phyloP scores from a whole-genome alignment of 1,284 basidiomycete species.

The Pseudozyma sp. region DNA sequence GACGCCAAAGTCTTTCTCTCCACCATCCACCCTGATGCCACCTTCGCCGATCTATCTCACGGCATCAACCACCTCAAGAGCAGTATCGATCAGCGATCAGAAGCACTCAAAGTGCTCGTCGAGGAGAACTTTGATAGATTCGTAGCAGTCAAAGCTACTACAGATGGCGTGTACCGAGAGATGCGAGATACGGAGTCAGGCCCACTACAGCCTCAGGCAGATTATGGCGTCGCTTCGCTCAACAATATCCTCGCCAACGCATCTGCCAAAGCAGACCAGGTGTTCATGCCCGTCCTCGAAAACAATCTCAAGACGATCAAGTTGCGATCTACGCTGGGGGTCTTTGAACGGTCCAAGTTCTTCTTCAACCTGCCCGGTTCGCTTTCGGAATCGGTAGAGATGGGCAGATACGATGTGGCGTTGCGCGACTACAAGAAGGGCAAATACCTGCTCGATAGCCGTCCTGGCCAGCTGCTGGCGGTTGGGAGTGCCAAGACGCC shows the following conservation, averaged over 20 bases:
- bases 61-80: slow-evolving; percentile 57
- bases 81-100: slow-evolving; percentile 74
- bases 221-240: slow-evolving; percentile 85
- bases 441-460: slow-evolving; percentile 86
- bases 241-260: slow-evolving; percentile 74
- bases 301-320: slow-evolving; percentile 95
- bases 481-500: slow-evolving; percentile 68
- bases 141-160: slow-evolving; percentile 95
- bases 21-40: slow-evolving; percentile 92
- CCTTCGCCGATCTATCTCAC: slow-evolving; percentile 84
- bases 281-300: slow-evolving; percentile 95
- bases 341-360: slow-evolving; percentile 97
- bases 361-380: slow-evolving; percentile 96
- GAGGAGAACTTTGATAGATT: slow-evolving; percentile 99
- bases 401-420: slow-evolving; percentile 85
- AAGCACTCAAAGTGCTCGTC: slow-evolving; percentile 91
- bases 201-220: slow-evolving; percentile 79
- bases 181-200: slow-evolving; percentile 81
- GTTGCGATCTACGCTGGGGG: slow-evolving; percentile 88
- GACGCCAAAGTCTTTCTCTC: slow-evolving; percentile 94
- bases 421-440: slow-evolving; percentile 98
- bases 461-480: slow-evolving; percentile 82
- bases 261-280: slow-evolving; percentile 89
- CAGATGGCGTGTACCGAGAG: slow-evolving; percentile 87
- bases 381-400: slow-evolving; percentile 85